Conservation (phyloP, 2,329 filamentous ascomycete genomes). For the Aspergillus hortae region DNA sequence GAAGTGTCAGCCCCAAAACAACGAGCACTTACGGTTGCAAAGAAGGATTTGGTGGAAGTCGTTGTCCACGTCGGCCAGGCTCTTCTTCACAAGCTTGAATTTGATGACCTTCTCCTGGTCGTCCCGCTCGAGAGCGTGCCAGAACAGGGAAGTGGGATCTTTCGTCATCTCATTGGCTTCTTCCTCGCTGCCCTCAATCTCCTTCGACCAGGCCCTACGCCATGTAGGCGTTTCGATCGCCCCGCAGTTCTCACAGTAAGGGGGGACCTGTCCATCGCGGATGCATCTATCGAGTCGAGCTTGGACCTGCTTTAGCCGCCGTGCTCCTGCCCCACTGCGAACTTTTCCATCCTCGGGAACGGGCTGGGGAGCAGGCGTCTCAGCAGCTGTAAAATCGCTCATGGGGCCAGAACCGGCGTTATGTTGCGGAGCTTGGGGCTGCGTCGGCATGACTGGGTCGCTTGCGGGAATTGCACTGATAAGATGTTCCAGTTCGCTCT, state of each 20-base stretch:
- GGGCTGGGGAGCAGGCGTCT: slow-evolving; percentile 31
- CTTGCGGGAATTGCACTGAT: slow-evolving; percentile 44
- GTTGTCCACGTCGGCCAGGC: slow-evolving; percentile 62
- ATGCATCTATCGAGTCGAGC: slow-evolving; percentile 58
- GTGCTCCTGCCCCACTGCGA: slow-evolving; percentile 53
- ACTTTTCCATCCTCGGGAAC: slow-evolving; percentile 31
- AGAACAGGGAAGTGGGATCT: slow-evolving; percentile 69
- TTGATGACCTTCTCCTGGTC: slow-evolving; percentile 59
- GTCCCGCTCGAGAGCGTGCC: slow-evolving; percentile 64
- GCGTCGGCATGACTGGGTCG: slow-evolving; percentile 43
- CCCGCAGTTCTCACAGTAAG: slow-evolving; percentile 88
- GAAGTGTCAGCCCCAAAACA: neutral
- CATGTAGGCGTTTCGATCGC: slow-evolving; percentile 95
- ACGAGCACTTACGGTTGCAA: slow-evolving; percentile 71
- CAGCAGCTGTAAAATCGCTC: slow-evolving; percentile 42
- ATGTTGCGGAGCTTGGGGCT: slow-evolving; percentile 30
- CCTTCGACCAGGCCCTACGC: slow-evolving; percentile 86
- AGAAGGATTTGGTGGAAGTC: slow-evolving; percentile 71
- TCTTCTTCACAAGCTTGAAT: slow-evolving; percentile 75
- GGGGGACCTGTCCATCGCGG: slow-evolving; percentile 76
- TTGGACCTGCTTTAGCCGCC: slow-evolving; percentile 64
- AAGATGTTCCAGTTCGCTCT: slow-evolving; percentile 31
- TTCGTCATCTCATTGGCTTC: slow-evolving; percentile 70
- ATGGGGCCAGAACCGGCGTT: slow-evolving; percentile 43
- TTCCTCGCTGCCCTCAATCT: slow-evolving; percentile 65